phyloP scores from a whole-genome alignment of 2,329 filamentous ascomycete genomes.

The Fusarium ambrosium region DNA sequence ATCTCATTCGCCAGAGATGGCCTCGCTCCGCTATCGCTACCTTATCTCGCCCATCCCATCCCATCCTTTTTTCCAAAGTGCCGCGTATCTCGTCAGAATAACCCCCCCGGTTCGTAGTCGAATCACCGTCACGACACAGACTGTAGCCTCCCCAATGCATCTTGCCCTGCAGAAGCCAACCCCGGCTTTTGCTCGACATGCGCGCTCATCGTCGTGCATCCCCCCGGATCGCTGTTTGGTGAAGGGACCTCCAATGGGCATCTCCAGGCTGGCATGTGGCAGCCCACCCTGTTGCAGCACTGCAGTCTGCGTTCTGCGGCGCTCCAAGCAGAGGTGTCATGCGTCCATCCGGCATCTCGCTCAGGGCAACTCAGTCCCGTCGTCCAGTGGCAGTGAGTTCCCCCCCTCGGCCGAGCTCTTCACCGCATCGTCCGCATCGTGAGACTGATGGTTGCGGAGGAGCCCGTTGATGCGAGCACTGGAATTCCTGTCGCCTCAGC shows the following conservation, averaged over 20 bases:
- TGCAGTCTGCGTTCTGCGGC: slow-evolving; percentile 31
- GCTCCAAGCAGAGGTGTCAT: slow-evolving; percentile 37
- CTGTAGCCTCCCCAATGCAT: neutral
- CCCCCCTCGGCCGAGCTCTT: slow-evolving; percentile 32
- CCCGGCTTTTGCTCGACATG: slow-evolving; percentile 26
- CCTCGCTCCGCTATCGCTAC: slow-evolving; percentile 29
- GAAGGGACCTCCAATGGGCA: slow-evolving; percentile 22
- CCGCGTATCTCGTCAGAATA: slow-evolving; percentile 22
- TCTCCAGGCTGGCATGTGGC: slow-evolving; percentile 35
- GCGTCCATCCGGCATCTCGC: slow-evolving; percentile 33
- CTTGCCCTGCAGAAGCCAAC: slow-evolving; percentile 33
- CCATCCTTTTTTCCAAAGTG: slow-evolving; percentile 4
- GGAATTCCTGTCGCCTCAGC: slow-evolving; percentile 31
- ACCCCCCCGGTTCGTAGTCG: slow-evolving; percentile 27
- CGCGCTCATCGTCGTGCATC: slow-evolving; percentile 22
- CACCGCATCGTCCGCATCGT: slow-evolving; percentile 39
- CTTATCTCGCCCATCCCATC: slow-evolving; percentile 6
- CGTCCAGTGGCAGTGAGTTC: slow-evolving; percentile 4
- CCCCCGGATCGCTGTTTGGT: slow-evolving; percentile 20
- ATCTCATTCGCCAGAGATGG: slow-evolving; percentile 32
- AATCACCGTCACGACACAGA: slow-evolving; percentile 5
- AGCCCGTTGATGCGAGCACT: slow-evolving; percentile 20
- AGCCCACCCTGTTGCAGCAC: slow-evolving; percentile 10
- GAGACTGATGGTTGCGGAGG: slow-evolving; percentile 27
- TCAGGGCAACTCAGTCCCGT: neutral